Base-by-base conservation (phyloP, 768 basidiomycete genomes). In the Cytidiella melzeri region DNA sequence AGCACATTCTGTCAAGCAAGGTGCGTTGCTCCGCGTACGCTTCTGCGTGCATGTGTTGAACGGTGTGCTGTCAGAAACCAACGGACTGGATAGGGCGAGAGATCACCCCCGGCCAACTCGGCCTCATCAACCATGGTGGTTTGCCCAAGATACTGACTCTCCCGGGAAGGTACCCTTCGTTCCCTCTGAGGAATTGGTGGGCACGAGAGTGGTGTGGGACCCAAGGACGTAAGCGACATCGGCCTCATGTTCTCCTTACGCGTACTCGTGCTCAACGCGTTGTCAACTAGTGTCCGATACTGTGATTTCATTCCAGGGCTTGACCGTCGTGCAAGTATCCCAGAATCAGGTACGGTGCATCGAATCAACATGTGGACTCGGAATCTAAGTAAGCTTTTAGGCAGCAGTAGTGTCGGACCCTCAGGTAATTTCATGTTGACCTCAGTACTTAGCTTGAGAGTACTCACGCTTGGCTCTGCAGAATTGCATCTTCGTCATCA, bases 261-360 rank as follows among this genome's bases (percentile, higher is more conserved):
- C n/a, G n/a, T n/a, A n/a, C n/a, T 54, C 4, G n/a, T 44, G 20
- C 23, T 47, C 28, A 13, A n/a, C 21, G 3, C 36, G 30, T n/a
- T 52, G 7, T 40, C 6, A 26, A 27, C 5, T 40, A 88, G 86
- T 90, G 40, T 88, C 87, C 10, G 88, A 91, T 57, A 84, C 88
- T 1, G 85, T 87, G 20, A 83, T 91, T 41, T 80, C 84, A 54
- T 90, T 90, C 63, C 74, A 81, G 43, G 89, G 89, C 43, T 68
- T 92, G 52, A 88, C 84, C 0, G 74, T 87, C n/a, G 87, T 92
- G 0, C 89, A 92, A 60, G 90, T 91, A 19, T 86, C 86, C 0
- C 89, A 91, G 70, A 92, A 92, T 59, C 81, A 83, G 59, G 84
- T 67, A 41, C 47, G 52, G n/a, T n/a, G n/a, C n/a, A n/a, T n/a